Percentiles rank a stretch among this genome's conserved stretches.
Conservation (phyloP, 306 rosid genomes). For the Acacia melanoxylon region DNA sequence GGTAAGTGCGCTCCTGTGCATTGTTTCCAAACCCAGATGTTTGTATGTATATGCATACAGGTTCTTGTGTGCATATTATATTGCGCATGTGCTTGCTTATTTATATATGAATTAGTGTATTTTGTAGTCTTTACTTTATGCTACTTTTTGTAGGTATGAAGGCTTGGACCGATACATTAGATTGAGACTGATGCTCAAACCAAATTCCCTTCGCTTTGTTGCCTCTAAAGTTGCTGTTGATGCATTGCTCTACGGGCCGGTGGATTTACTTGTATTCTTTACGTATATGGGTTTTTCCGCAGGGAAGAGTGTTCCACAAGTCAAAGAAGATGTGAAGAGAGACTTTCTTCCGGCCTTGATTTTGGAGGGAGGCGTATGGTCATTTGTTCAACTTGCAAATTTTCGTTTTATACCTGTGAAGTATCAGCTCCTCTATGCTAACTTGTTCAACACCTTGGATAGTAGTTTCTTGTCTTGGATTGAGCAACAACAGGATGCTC, state of each 20-base stretch:
- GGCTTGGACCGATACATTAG: constrained; percentile 76
- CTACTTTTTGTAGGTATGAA: constrained; percentile 63
- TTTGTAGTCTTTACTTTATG: constrained; percentile 1
- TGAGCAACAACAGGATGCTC: constrained; percentile 91
- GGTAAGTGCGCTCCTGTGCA: neutral
- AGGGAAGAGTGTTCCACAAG: constrained; percentile 70
- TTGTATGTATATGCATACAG: neutral
- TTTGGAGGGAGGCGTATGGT: constrained; percentile 87
- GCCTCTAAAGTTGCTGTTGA: constrained; percentile 78
- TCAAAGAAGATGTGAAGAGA: constrained; percentile 83
- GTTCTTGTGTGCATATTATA: neutral
- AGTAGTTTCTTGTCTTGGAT: constrained; percentile 94
- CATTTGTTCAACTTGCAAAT: constrained; percentile 76
- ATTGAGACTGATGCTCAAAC: constrained; percentile 54
- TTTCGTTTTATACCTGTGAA: constrained; percentile 84
- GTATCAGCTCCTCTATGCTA: constrained; percentile 90
- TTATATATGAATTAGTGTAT: neutral
- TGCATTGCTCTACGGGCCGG: constrained; percentile 72
- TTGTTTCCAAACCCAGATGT: neutral
- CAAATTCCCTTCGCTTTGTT: constrained; percentile 72
- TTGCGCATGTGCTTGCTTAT: neutral
- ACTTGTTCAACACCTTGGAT: constrained; percentile 85
- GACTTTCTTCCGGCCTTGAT: constrained; percentile 79
- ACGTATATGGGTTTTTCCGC: constrained; percentile 81
- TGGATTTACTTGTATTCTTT: constrained; percentile 74